Base-by-base conservation (phyloP, 768 basidiomycete species). In the Lactarius indigo region DNA sequence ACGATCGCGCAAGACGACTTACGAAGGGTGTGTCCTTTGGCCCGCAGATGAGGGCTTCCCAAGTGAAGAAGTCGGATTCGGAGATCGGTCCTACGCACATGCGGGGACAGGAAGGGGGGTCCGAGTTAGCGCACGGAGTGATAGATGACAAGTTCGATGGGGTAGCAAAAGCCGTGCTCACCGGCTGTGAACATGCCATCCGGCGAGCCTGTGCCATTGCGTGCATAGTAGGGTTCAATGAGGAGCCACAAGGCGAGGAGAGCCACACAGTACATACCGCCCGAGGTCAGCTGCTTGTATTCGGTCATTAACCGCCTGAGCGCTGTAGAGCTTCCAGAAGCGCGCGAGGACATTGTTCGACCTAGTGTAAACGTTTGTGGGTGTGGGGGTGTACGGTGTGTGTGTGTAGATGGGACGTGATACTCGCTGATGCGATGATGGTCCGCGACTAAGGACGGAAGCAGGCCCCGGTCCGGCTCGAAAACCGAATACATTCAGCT, bases 151-250 rank as follows among this genome's bases (percentile, higher is more conserved):
- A 23, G 13, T 52, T 52, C 50, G 50, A 52, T 26, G n/a, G 44
- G 44, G 44, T 23, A 13, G 44, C 10, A 33, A 57, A 20, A 50
- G 44, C 62, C 76, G 65, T 69, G 84, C 90, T 39, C 64, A 80
- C 81, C 93, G 67, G 96, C 95, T 58, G 95, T 96, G 75, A 97
- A 97, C 94, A 98, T 97, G 63, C 89, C 91, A 77, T 98, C 96
- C 7, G 92, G 91, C 18, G 92, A 88, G 70, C 91, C 91, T 91
- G 66, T 28, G 39, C 5, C 26, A 30, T 15, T 35, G 42, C 17
- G 13, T 4, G 23, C 50, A 44, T 41, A 52, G 17, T 39, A 20
- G 26, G 59, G 55, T 59, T 64, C 33, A 42, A 58, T 59, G 52
- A 61, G 50, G 47, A 12, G 63, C 30, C 39, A 39, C 37, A 20